Base-by-base conservation (phyloP, 352 stramenopile species). In the Phytopythium montanum region DNA sequence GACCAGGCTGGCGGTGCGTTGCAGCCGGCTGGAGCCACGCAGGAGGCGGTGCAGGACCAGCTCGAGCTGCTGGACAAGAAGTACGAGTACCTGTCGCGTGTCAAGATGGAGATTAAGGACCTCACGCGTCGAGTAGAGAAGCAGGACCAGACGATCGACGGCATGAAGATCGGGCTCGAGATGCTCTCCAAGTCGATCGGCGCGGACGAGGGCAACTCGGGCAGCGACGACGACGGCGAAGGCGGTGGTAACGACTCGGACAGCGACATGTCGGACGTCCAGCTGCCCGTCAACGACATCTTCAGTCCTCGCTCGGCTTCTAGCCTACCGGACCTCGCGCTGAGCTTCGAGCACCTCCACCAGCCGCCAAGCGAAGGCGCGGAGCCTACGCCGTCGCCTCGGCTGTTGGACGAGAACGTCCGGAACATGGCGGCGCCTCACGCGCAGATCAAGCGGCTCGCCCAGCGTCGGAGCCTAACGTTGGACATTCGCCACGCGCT, bases 81-180 rank as follows among this genome's bases (percentile, higher is more conserved):
- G 23, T 87, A 88, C 33, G 81, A 87, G 23, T 88, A 87, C 48
- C 54, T 90, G 41, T 88, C 76, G 25, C 75, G 78, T 33, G 66
- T 88, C 55, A 88, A 88, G 51, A 87, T 79, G 77, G 79, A 89
- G 61, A 80, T 89, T 56, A 92, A 90, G 53, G 79, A 92, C 13
- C 28, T 90, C 8, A 64, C 48, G 44, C 74, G 73, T 21, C 69
- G 68, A 61, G 71, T 80, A 12, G 79, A 92, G 18, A 79, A 73
- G 55, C 77, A 88, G 38, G 79, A 90, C 16, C 65, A 92, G 45
- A 77, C 63, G 10, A 62, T 89, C 18, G 78, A 85, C 44, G 81
- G 86, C 38, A 75, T 92, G 61, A 69, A 69, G 7, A 73, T 79
- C 50, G 72, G 71, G 2, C 64, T 92, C 26, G 74, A 82, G 34